These are phyloP conservation scores for Bombardia bombarda DNA, from an alignment of 495 filamentous ascomycete species.

Conservation along the genomic window DNA sequence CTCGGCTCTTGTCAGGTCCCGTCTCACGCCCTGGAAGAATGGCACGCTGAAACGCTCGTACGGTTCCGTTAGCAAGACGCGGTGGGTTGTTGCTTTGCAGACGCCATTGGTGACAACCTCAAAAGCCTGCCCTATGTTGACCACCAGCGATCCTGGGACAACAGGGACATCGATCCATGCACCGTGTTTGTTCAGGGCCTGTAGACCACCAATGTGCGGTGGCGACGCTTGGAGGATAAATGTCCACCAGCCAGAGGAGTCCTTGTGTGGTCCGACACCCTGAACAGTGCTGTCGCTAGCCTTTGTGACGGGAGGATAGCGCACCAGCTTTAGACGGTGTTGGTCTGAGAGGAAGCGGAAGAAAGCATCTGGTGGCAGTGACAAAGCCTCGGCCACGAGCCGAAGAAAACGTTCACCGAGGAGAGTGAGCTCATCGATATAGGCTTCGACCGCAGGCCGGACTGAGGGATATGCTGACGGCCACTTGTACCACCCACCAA, in stretches of 20 bases:
- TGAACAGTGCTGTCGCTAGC: slow-evolving; percentile 13
- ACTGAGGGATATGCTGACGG: slow-evolving; percentile 6
- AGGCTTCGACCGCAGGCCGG: slow-evolving; percentile 26
- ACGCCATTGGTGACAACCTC: slow-evolving; percentile 47
- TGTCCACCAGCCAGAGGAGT: slow-evolving; percentile 50
- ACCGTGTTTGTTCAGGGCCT: slow-evolving; percentile 40
- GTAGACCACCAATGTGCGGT: slow-evolving; percentile 34
- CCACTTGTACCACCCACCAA: too few species aligned
- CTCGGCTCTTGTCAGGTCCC: slow-evolving; percentile 30
- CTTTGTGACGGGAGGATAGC: slow-evolving; percentile 31
- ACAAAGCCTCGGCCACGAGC: slow-evolving; percentile 42
- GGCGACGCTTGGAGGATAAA: slow-evolving; percentile 46
- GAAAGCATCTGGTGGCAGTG: slow-evolving; percentile 31
- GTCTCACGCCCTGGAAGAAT: slow-evolving; percentile 39
- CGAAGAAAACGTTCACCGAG: slow-evolving; percentile 42
- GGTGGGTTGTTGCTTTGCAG: slow-evolving; percentile 46
- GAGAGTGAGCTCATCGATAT: slow-evolving; percentile 37
- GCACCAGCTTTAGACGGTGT: slow-evolving; percentile 47
- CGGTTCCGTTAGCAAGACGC: slow-evolving; percentile 24
- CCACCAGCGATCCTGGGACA: slow-evolving; percentile 42
- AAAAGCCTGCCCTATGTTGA: slow-evolving; percentile 52
- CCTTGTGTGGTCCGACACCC: slow-evolving; percentile 49
- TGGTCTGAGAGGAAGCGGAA: slow-evolving; percentile 44
- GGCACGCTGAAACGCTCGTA: slow-evolving; percentile 36
- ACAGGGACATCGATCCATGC: slow-evolving; percentile 44